Conservation (phyloP, 805 yeast genomes). For the Yamadazyma tumulicola region DNA sequence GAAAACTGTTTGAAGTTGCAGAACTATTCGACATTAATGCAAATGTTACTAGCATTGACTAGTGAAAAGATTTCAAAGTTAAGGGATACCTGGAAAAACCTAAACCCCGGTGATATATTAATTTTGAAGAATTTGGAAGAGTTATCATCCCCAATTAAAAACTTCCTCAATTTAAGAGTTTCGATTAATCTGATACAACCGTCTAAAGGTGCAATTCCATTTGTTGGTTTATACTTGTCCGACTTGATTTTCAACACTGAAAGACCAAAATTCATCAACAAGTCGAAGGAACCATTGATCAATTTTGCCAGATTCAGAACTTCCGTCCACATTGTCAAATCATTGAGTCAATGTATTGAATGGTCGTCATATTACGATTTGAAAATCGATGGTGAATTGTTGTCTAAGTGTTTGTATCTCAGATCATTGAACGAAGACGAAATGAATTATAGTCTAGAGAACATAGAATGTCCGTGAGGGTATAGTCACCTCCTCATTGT, state of each 20-base stretch:
- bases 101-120: conserved; percentile 69
- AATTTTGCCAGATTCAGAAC: conserved; percentile 77
- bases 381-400: conserved; percentile 53
- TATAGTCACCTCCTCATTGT: too few species aligned
- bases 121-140: conserved; percentile 66
- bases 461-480: conserved; percentile 1
- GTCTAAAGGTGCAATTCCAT: conserved; percentile 81
- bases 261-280: conserved; percentile 45
- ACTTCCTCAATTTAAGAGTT: conserved; percentile 64
- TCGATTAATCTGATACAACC: conserved; percentile 59
- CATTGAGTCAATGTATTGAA: conserved; percentile 75
- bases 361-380: conserved; percentile 73
- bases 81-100: conserved; percentile 67
- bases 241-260: conserved; percentile 78
- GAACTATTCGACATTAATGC: conserved; percentile 85
- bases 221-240: conserved; percentile 78
- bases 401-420: conserved; percentile 82
- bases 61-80: conserved; percentile 59
- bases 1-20: conserved; percentile 67
- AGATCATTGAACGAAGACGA: conserved; percentile 72
- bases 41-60: conserved; percentile 76
- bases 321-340: conserved; percentile 72
- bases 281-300: conserved; percentile 41
- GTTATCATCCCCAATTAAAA: conserved; percentile 69
- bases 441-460: conserved; percentile 37